Evolutionary conservation across 2,329 filamentous ascomycete species (phyloP), one percentile per base, ranked within the genome.

Genomic region (Colletotrichum karsti): DNA sequence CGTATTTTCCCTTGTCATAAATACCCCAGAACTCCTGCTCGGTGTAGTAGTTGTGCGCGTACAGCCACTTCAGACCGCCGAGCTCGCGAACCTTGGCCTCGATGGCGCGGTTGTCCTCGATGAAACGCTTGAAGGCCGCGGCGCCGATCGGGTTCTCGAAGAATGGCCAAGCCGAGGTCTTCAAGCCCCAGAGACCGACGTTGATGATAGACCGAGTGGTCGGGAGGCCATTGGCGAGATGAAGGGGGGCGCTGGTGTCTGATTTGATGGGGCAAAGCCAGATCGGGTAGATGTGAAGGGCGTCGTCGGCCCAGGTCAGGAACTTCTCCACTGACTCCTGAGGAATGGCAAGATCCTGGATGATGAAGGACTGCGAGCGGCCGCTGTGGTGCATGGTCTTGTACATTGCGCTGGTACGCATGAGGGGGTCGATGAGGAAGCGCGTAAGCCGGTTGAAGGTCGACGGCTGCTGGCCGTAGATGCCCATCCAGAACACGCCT

Each of bases 31-130:
- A 93, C 70, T 92, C 90, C 0, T 87, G 83, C 74, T 91, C 86
- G 2, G 84, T 87, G 75, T 92, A 92, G 76, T 89, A 92, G 0
- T 88, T 87, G 57, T 92, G 90, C 0, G 89, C 90, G 69, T 93
- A 93, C 1, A 93, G 78, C 83, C 89, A 91, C 77, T 92, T 92
- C 81, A 88, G 89, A 5, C 91, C 91, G 2, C 85, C 82, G 5
- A 90, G 81, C n/a, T 86, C 84, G 7, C 84, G 82, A 0, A 92
- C 82, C 62, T 86, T 88, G 9, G 81, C 78, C 77, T 92, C 91
- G 2, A 93, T 80, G 1, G 81, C 82, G 0, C 88, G 84, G 74
- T 92, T 92, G 48, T 83, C 79, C 1, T 73, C 71, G 7, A 91
- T 79, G 55, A 87, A 89, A 7, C 20, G 22, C 33, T 57, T 44